phyloP scores from a whole-genome alignment of 2,329 filamentous ascomycete species.

The Hirsutella minnesotensis region DNA sequence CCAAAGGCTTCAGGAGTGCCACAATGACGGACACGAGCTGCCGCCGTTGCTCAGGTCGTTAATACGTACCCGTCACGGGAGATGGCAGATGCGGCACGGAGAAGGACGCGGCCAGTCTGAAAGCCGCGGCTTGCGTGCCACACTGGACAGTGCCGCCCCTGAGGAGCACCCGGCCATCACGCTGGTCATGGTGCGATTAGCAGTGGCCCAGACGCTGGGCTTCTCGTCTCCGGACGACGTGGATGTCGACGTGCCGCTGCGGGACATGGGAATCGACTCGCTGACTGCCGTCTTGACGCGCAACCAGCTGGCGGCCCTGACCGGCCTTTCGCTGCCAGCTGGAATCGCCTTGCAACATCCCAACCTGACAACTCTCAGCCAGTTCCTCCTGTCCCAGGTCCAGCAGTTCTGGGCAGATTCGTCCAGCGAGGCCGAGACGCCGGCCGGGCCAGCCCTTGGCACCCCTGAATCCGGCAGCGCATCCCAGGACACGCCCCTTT shows the following conservation, averaged over 20 bases:
- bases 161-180: conserved; percentile 3
- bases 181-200: conserved; percentile 5
- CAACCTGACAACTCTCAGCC: background rate
- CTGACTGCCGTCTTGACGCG: conserved; percentile 7
- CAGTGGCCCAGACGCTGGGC: conserved; percentile 8
- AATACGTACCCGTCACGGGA: too few species aligned
- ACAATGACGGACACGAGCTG: too few species aligned
- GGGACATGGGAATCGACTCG: conserved; percentile 9
- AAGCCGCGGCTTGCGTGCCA: background rate
- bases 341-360: conserved; percentile 2
- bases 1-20: too few species aligned
- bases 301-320: conserved; percentile 5
- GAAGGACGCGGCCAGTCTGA: too few species aligned
- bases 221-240: conserved; percentile 3
- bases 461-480: background rate
- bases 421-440: background rate
- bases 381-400: background rate
- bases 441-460: too few species aligned
- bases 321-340: conserved; percentile 3
- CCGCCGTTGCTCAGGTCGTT: too few species aligned
- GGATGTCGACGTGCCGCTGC: conserved; percentile 6
- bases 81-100: too few species aligned
- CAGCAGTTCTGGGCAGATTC: background rate
- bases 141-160: background rate
- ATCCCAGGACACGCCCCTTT: background rate